Evolutionary conservation across 192 early-diverging fungal genomes (phyloP), one percentile per base, ranked within the genome.

Genomic region (Coemansia sp.): DNA sequence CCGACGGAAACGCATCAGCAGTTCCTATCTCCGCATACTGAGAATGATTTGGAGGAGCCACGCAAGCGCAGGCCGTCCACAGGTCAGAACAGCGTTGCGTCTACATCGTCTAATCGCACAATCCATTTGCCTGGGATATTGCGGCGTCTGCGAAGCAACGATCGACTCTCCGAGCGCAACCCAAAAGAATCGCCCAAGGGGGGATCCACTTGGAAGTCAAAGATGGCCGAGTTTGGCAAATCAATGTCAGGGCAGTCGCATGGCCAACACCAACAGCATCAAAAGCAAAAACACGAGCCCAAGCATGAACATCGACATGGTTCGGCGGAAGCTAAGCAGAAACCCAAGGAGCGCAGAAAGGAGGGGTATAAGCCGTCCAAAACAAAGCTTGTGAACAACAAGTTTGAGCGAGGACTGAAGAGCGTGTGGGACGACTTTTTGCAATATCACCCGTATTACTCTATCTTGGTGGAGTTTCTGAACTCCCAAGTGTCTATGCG

Each of bases 401-500:
- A 74, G 66, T 80, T 75, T 58, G 77, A 80, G n/a, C 64, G 60
- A 42, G 77, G 73, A 2, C 72, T 81, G 29, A 54, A 57, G 33
- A 59, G 66, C 46, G 62, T 84, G n/a, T 77, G 74, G 75, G 79
- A 81, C 23, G 83, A 84, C 73, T 67, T 84, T 68, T 22, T 61
- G 14, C 66, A 66, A 29, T 84, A 75, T 50, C 66, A 52, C 25
- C 74, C 73, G 17, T 76, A 81, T 67, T 73, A 84, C 32, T 76
- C 74, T 20, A 58, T 78, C 20, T 29, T 81, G 50, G 71, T 84
- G 13, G 83, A 84, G 65, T 84, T 84, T 34, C 65, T 84, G n/a
- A 84, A 78, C 67, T 76, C 83, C 33, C 83, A 84, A 48, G 79
- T 84, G 38, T 81, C 75, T 2, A 49, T 81, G 71, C 74, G 79